Evolutionary conservation across 257 asterid species (phyloP).

Genomic region (Solanum rostratum): DNA sequence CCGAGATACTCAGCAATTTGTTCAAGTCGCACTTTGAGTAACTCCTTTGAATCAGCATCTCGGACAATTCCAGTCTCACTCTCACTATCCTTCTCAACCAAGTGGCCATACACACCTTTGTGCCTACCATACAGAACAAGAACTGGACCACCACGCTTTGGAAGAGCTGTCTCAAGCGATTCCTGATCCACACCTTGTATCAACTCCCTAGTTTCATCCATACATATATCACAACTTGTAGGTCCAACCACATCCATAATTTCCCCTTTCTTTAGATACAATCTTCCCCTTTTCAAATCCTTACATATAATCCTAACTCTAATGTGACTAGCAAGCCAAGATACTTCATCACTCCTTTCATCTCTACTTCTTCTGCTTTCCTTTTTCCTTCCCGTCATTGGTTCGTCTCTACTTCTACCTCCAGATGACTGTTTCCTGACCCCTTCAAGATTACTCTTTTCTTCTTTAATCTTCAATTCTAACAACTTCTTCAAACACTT

Average conservation of each 20-base stretch:
- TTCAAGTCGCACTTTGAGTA: constrained; percentile 65
- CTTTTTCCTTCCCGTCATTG: neutral
- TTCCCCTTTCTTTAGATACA: constrained; percentile 64
- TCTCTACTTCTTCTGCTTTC: constrained; percentile 5
- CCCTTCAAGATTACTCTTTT: neutral
- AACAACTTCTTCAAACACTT: constrained; percentile 48
- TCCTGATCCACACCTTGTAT: constrained; percentile 74
- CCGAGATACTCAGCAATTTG: constrained; percentile 88
- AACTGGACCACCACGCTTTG: constrained; percentile 74
- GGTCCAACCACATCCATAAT: constrained; percentile 78
- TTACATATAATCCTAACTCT: constrained; percentile 63
- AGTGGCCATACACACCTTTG: constrained; percentile 73
- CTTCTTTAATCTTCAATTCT: constrained; percentile 24
- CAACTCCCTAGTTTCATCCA: constrained; percentile 64
- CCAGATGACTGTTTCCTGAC: neutral
- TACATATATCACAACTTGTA: constrained; percentile 45
- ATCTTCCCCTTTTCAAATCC: constrained; percentile 55
- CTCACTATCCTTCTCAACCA: constrained; percentile 62
- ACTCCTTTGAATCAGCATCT: constrained; percentile 64
- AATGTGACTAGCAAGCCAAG: constrained; percentile 72
- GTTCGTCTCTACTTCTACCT: constrained; percentile 1
- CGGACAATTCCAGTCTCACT: constrained; percentile 57
- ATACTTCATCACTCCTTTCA: constrained; percentile 11
- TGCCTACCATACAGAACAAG: constrained; percentile 57
- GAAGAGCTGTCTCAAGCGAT: constrained; percentile 62